These are phyloP conservation scores for Suillus cothurnatus DNA, from an alignment of 768 basidiomycete genomes.

Conservation along the genomic window DNA sequence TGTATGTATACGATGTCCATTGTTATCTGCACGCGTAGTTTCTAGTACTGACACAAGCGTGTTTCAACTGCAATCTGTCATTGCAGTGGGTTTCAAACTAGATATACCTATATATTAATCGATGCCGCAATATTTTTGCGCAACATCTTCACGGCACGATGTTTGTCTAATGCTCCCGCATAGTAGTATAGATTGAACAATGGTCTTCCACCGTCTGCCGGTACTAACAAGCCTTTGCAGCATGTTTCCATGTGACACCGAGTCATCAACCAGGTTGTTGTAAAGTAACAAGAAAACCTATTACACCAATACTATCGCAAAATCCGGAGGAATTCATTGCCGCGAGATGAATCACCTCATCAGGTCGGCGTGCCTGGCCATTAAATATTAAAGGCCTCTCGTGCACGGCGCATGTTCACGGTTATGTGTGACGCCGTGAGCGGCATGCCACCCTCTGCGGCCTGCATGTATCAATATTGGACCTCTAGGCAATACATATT, in stretches of 20 bases:
- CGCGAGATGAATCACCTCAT: background rate
- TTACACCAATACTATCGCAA: background rate
- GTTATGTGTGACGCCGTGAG: background rate
- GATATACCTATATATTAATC: too few relatives aligned
- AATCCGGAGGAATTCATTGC: background rate
- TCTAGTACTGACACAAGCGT: background rate
- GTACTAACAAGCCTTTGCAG: background rate
- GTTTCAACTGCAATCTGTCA: background rate
- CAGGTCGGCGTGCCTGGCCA: background rate
- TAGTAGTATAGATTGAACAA: background rate
- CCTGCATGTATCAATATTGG: background rate
- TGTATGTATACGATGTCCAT: background rate
- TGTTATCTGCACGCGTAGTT: background rate
- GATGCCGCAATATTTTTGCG: background rate
- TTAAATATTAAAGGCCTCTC: background rate
- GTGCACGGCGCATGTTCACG: background rate
- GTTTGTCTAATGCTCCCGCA: background rate
- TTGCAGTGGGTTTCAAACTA: background rate
- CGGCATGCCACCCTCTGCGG: background rate
- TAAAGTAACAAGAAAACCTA: too few relatives aligned
- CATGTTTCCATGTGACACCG: background rate
- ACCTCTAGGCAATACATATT: too few relatives aligned
- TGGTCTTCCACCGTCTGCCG: background rate
- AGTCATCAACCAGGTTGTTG: background rate
- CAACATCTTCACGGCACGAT: background rate